Percentiles rank a stretch among this genome's conserved stretches.
These are phyloP conservation scores for Pyrenophora seminiperda DNA, from an alignment of 2,329 filamentous ascomycete species.

Conservation along the genomic window DNA sequence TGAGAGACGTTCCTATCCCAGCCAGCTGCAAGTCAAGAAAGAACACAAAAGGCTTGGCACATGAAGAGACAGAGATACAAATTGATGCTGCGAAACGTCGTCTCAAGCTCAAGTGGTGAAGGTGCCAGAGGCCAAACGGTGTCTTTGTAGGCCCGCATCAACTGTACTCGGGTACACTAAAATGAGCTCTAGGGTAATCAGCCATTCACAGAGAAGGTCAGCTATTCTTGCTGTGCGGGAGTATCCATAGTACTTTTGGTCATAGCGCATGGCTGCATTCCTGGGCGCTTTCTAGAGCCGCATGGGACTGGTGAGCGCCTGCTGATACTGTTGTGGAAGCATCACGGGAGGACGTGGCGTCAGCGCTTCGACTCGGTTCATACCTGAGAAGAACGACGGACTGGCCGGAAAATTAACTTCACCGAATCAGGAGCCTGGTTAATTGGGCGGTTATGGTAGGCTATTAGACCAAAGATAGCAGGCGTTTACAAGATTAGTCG, in stretches of 20 bases:
- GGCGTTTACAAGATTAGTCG: conserved; percentile 28
- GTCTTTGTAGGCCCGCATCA: conserved; percentile 42
- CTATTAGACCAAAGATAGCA: conserved; percentile 24
- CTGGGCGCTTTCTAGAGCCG: conserved; percentile 32
- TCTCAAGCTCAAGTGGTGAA: conserved; percentile 28
- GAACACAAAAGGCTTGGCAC: conserved; percentile 9
- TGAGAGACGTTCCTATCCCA: conserved; percentile 35
- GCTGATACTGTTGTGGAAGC: conserved; percentile 35
- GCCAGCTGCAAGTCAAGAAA: conserved; percentile 32
- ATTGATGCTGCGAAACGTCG: conserved; percentile 23
- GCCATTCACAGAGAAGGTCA: conserved; percentile 34
- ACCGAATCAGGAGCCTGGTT: conserved; percentile 2
- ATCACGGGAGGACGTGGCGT: conserved; percentile 25
- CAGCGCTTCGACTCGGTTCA: conserved; percentile 36
- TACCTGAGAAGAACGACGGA: conserved; percentile 27
- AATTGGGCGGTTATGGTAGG: conserved; percentile 30
- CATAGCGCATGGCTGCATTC: conserved; percentile 28
- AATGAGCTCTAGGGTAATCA: conserved; percentile 24
- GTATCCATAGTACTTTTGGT: conserved; percentile 20
- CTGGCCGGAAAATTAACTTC: conserved; percentile 27
- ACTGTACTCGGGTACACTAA: conserved; percentile 30
- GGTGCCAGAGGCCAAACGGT: conserved; percentile 30
- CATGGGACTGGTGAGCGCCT: conserved; percentile 31
- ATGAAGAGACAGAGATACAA: conserved; percentile 19
- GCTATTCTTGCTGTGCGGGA: conserved; percentile 37